A percentile compares a stretch with the other conserved stretches of the same genome.
phyloP scores from a whole-genome alignment of 768 basidiomycete species.

The Phanerodontia chrysosporium region DNA sequence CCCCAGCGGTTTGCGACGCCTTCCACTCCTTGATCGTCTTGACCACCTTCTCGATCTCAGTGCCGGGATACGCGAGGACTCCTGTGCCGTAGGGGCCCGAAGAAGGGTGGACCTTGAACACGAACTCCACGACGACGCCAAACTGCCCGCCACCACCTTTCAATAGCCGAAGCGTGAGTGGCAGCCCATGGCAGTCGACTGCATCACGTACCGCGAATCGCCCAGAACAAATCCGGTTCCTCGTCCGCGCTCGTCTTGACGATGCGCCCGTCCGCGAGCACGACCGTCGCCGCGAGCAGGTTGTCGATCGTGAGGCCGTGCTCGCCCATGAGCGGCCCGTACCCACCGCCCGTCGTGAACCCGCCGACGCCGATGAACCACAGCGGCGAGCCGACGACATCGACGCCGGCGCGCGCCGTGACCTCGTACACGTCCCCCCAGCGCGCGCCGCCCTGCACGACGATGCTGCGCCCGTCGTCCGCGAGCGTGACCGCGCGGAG shows the following conservation, averaged over 20 bases:
- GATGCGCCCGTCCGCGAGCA: constrained; percentile 39
- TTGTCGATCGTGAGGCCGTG: constrained; percentile 39
- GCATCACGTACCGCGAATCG: constrained; percentile 31
- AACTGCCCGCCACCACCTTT: constrained; percentile 42
- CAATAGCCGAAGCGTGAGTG: constrained; percentile 23
- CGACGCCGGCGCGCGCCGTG: constrained; percentile 20
- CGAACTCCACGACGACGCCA: constrained; percentile 48
- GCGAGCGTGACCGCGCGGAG: constrained; percentile 37
- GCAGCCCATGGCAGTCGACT: constrained; percentile 6
- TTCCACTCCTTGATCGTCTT: constrained; percentile 7
- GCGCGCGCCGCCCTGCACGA: constrained; percentile 44
- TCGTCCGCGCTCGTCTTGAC: constrained; percentile 21
- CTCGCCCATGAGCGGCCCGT: constrained; percentile 23
- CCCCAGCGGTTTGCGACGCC: neutral
- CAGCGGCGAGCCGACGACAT: constrained; percentile 17
- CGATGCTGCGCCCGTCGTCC: constrained; percentile 30
- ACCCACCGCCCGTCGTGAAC: constrained; percentile 22
- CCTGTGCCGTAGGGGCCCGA: constrained; percentile 14
- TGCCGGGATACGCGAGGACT: constrained; percentile 12
- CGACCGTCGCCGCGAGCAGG: constrained; percentile 33
- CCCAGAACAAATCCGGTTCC: constrained; percentile 42
- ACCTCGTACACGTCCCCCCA: constrained; percentile 45
- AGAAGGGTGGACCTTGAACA: constrained; percentile 31
- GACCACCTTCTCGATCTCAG: constrained; percentile 9
- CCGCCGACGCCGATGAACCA: constrained; percentile 22